phyloP scores from a whole-genome alignment of 2,329 filamentous ascomycete species.

The Penicillium sclerotigenum region DNA sequence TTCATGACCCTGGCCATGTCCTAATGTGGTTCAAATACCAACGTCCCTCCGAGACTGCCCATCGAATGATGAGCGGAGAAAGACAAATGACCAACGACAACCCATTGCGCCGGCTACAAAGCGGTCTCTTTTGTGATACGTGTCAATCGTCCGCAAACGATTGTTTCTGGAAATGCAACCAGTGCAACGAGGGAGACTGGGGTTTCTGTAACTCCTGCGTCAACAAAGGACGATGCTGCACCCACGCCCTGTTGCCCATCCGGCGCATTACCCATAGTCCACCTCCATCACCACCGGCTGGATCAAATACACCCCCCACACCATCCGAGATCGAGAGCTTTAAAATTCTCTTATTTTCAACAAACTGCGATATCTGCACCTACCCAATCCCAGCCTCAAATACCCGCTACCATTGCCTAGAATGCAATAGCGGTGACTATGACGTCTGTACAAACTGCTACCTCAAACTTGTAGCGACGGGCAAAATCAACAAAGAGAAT shows the following conservation, averaged over 20 bases:
- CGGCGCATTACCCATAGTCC: conserved; percentile 52
- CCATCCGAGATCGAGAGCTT: conserved; percentile 52
- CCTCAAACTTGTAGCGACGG: conserved; percentile 58
- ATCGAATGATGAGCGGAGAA: conserved; percentile 39
- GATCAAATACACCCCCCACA: conserved; percentile 24
- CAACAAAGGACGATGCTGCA: conserved; percentile 75
- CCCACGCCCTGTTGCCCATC: conserved; percentile 75
- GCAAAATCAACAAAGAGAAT: conserved; percentile 69
- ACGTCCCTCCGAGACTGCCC: conserved; percentile 27
- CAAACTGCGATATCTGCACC: conserved; percentile 74
- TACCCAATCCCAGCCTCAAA: conserved; percentile 67
- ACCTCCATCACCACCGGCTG: conserved; percentile 8
- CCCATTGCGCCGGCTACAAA: conserved; percentile 65
- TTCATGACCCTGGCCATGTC: conserved; percentile 48
- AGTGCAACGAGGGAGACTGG: conserved; percentile 91
- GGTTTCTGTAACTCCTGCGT: conserved; percentile 89
- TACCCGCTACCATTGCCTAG: conserved; percentile 74
- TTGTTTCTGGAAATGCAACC: conserved; percentile 85
- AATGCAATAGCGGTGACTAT: conserved; percentile 77
- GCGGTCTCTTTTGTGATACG: conserved; percentile 77
- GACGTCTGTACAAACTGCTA: conserved; percentile 83
- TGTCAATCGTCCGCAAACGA: conserved; percentile 72
- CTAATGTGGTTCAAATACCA: conserved; percentile 42
- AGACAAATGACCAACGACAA: conserved; percentile 61
- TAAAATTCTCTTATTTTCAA: conserved; percentile 67